Evolutionary conservation across 805 yeast genomes (phyloP).

Genomic region (Yarrowia sp.): DNA sequence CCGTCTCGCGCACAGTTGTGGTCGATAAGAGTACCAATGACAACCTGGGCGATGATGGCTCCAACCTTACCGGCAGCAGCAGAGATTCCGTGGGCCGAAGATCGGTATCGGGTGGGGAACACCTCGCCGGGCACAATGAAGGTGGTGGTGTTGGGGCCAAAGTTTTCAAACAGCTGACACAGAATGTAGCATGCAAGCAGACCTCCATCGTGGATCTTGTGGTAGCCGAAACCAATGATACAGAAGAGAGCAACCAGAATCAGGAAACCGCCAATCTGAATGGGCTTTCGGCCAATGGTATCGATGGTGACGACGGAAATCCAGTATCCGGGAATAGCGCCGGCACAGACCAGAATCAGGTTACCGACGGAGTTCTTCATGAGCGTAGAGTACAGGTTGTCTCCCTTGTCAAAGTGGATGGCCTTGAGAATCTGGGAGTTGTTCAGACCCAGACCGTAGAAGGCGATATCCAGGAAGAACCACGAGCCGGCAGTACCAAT

Average conservation of each 20-base stretch:
- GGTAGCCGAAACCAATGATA: constrained; percentile 64
- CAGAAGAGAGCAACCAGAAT: constrained; percentile 63
- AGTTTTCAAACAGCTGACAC: constrained; percentile 69
- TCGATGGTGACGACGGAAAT: constrained; percentile 62
- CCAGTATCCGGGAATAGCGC: constrained; percentile 75
- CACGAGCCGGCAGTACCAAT: constrained; percentile 64
- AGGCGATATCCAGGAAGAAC: constrained; percentile 70
- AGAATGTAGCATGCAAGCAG: constrained; percentile 65
- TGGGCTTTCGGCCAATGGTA: constrained; percentile 62
- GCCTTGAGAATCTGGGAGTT: constrained; percentile 58
- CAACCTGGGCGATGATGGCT: constrained; percentile 59
- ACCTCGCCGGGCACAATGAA: constrained; percentile 69
- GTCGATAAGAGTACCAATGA: constrained; percentile 69
- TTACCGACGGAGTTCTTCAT: constrained; percentile 73
- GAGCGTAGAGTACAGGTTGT: constrained; percentile 65
- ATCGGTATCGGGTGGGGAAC: constrained; percentile 70
- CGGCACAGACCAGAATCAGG: constrained; percentile 91
- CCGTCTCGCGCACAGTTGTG: constrained; percentile 68
- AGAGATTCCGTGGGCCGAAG: constrained; percentile 70
- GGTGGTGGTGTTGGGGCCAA: constrained; percentile 71
- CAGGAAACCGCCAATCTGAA: constrained; percentile 63
- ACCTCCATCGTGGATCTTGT: constrained; percentile 41
- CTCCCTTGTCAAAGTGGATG: constrained; percentile 64
- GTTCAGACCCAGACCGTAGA: constrained; percentile 68
- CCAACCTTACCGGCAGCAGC: constrained; percentile 72